phyloP scores from a whole-genome alignment of 768 basidiomycete species.

The Tulasnella sp. region DNA sequence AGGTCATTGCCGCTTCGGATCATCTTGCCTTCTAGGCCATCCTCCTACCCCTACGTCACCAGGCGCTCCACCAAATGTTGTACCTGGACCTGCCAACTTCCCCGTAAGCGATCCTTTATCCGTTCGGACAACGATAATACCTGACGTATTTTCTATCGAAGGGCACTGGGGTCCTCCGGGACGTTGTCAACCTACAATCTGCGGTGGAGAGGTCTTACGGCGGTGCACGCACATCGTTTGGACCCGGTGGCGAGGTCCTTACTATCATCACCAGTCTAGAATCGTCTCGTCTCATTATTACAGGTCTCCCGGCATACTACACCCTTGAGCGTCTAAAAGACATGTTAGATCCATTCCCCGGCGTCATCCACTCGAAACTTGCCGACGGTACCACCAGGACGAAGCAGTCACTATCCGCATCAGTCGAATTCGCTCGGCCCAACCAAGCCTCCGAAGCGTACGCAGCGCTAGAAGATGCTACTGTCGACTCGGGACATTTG shows the following conservation, averaged over 20 bases:
- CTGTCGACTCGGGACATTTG: slow-evolving; percentile 27
- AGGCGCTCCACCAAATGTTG: background rate
- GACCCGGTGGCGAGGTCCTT: slow-evolving; percentile 49
- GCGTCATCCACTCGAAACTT: slow-evolving; percentile 28
- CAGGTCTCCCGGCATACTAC: slow-evolving; percentile 37
- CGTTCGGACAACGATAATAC: no score
- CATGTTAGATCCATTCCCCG: slow-evolving; percentile 39
- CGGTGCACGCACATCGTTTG: slow-evolving; percentile 34
- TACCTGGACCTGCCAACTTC: no score
- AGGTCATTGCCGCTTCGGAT: background rate
- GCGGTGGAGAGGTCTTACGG: background rate
- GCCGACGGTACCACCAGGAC: slow-evolving; percentile 32
- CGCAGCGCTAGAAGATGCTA: slow-evolving; percentile 38
- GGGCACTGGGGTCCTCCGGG: no score
- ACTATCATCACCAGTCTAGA: slow-evolving; percentile 59
- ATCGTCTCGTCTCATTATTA: slow-evolving; percentile 47
- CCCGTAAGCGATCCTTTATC: no score
- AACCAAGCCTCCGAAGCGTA: slow-evolving; percentile 46
- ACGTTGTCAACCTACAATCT: background rate
- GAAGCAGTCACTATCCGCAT: slow-evolving; percentile 26
- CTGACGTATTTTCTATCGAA: no score
- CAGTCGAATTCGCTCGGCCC: slow-evolving; percentile 39
- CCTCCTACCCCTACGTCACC: background rate
- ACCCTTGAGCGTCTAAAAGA: slow-evolving; percentile 29
- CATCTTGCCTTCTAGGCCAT: background rate